Percentiles rank a stretch among this genome's conserved stretches.
Conservation (phyloP, 108 stramenopile genomes). For the Heterococcus sp. region DNA sequence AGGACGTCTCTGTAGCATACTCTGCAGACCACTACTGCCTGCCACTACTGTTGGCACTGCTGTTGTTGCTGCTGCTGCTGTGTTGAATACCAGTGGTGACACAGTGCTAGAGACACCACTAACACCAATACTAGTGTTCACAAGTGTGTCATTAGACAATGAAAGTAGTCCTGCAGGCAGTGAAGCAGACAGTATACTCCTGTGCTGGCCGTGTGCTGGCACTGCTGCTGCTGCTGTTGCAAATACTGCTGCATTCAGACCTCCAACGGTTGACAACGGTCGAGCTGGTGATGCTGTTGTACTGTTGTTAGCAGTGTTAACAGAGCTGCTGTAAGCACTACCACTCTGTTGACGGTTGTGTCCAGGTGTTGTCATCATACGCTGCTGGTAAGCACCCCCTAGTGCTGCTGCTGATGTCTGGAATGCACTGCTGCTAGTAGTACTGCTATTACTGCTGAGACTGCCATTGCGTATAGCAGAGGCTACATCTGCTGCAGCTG, state of each 20-base stretch:
- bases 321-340: not conserved
- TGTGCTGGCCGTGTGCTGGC: no score
- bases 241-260: no score
- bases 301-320: not conserved
- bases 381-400: conserved; percentile 3
- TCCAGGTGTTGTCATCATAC: not conserved
- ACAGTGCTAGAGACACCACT: no score
- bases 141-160: no score
- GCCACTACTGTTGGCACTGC: not conserved
- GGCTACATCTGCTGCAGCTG: not conserved
- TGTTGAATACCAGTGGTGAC: no score
- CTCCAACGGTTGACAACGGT: no score
- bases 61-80: not conserved
- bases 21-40: not conserved
- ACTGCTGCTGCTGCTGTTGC: no score
- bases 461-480: not conserved
- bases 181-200: no score
- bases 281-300: not conserved
- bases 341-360: conserved; percentile 5
- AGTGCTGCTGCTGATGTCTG: not conserved
- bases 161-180: no score
- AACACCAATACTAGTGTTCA: no score
- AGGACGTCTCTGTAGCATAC: not conserved
- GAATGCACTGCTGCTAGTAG: not conserved
- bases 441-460: not conserved